Evolutionary conservation across 352 stramenopile genomes (phyloP), one percentile per base, ranked within the genome.

Genomic region (Globisporangium rhizosaccharum): DNA sequence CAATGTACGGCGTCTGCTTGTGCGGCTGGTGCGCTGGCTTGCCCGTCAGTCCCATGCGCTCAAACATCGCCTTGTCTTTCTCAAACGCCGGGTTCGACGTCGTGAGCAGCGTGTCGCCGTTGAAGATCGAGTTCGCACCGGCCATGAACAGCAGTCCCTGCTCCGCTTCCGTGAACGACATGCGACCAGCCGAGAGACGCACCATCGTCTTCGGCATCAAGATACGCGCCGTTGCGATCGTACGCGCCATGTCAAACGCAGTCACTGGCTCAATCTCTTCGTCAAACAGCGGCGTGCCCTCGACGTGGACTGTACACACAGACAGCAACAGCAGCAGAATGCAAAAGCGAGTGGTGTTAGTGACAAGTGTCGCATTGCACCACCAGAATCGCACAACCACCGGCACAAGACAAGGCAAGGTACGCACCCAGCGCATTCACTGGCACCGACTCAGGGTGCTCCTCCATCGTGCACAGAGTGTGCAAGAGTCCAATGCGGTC

Each of bases 61-160:
- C 63, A 58, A 99, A 99, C 62, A 99, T 82, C 37, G 71, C 68
- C 67, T 93, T 87, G 78, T 99, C 96, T 62, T 95, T 89, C 67
- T 98, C 91, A 68, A 98, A 98, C 62, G 92, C 94, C 23, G 94
- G 94, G 80, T 99, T 99, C 58, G 87, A 72, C 18, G 96, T 99
- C 33, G 96, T 99, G 44, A 99, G 76, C 47, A 99, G 81, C 72
- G 94, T 98, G 76, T 99, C 96, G 36, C 96, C 96, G 73, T 98
- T 98, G 70, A 99, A 99, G 73, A 99, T 98, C 58, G 92, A 98
- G 84, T 99, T 99, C 57, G 96, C 96, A 20, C 96, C 96, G 7
- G 95, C 95, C 76, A 98, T 95, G 79, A 99, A 99, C 76, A 98
- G 97, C 55, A 98, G 72, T 8, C 82, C 97, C 72, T 99, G 96